Percentiles rank a stretch among this genome's conserved stretches.
These are phyloP conservation scores for Tolypocladium nubicola DNA, from an alignment of 2,329 filamentous ascomycete genomes.

Conservation along the genomic window DNA sequence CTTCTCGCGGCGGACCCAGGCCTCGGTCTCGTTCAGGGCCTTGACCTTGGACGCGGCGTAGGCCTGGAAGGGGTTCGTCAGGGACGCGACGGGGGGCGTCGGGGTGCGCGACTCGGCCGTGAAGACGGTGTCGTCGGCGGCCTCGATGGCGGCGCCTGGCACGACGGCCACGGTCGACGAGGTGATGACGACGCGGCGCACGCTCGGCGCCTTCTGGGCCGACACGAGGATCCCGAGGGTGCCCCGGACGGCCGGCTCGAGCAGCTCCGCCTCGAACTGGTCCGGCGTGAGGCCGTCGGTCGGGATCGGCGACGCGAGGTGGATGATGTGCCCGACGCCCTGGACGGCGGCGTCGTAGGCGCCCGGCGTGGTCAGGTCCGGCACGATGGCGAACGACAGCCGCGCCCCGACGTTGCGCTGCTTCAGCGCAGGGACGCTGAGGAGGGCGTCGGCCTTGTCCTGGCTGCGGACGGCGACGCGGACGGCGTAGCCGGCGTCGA, in stretches of 20 bases:
- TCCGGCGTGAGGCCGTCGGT: neutral
- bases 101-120: slow-evolving; percentile 3
- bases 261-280: slow-evolving; percentile 9
- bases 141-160: neutral
- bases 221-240: slow-evolving; percentile 25
- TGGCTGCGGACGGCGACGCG: slow-evolving; percentile 18
- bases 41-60: slow-evolving; percentile 25
- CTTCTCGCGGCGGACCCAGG: slow-evolving; percentile 18
- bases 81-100: neutral
- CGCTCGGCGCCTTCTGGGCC: slow-evolving; percentile 12
- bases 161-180: slow-evolving; percentile 19
- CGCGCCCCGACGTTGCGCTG: slow-evolving; percentile 1
- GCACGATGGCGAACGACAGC: slow-evolving; percentile 19
- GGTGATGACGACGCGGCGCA: slow-evolving; percentile 32
- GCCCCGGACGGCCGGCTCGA: slow-evolving; percentile 23
- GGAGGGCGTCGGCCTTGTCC: slow-evolving; percentile 4
- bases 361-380: slow-evolving; percentile 21
- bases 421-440: slow-evolving; percentile 5
- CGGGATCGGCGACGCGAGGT: slow-evolving; percentile 17
- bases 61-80: slow-evolving; percentile 18
- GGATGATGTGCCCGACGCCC: slow-evolving; percentile 25
- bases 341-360: slow-evolving; percentile 30
- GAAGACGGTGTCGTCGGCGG: slow-evolving; percentile 1
- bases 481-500: slow-evolving; percentile 14
- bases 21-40: slow-evolving; percentile 20